A percentile compares a stretch with the other conserved stretches of the same genome.
phyloP scores from a whole-genome alignment of 495 filamentous ascomycete species.

The Penicillium verhagenii region DNA sequence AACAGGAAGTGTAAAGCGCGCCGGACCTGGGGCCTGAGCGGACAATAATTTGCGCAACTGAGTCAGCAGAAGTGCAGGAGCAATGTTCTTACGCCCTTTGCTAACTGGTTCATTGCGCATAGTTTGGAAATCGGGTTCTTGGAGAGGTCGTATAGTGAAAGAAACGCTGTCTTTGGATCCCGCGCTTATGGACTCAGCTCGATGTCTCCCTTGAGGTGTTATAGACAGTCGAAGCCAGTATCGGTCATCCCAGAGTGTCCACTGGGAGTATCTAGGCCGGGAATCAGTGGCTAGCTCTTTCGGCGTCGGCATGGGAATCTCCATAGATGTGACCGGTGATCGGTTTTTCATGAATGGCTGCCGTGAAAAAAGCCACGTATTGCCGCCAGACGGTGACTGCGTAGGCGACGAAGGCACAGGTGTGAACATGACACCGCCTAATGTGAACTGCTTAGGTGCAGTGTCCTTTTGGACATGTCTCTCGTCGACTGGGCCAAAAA shows the following conservation, averaged over 20 bases:
- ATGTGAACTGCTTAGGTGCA: constrained; percentile 43
- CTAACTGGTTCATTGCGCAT: constrained; percentile 8
- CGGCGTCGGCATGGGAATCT: constrained; percentile 1
- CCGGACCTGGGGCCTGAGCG: constrained; percentile 25
- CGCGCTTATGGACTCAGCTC: background rate
- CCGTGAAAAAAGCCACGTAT: constrained; percentile 50
- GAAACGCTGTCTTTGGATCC: background rate
- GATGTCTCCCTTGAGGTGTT: background rate
- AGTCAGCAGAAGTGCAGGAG: background rate
- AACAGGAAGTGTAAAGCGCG: constrained; percentile 42
- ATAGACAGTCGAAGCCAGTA: constrained; percentile 70
- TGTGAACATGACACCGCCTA: constrained; percentile 54
- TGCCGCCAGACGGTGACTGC: background rate
- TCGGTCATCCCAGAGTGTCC: constrained; percentile 71
- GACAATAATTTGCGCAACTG: constrained; percentile 13
- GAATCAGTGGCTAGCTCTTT: background rate
- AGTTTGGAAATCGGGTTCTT: constrained; percentile 42
- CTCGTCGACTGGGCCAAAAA: constrained; percentile 26
- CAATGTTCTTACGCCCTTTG: background rate
- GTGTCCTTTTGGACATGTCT: constrained; percentile 25
- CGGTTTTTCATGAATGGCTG: constrained; percentile 45
- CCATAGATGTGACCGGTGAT: constrained; percentile 13
- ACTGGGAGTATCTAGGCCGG: constrained; percentile 15
- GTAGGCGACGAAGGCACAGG: constrained; percentile 31
- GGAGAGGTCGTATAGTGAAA: constrained; percentile 52